These are phyloP conservation scores for Cyclocybe aegerita DNA, from an alignment of 768 basidiomycete genomes.

Conservation along the genomic window DNA sequence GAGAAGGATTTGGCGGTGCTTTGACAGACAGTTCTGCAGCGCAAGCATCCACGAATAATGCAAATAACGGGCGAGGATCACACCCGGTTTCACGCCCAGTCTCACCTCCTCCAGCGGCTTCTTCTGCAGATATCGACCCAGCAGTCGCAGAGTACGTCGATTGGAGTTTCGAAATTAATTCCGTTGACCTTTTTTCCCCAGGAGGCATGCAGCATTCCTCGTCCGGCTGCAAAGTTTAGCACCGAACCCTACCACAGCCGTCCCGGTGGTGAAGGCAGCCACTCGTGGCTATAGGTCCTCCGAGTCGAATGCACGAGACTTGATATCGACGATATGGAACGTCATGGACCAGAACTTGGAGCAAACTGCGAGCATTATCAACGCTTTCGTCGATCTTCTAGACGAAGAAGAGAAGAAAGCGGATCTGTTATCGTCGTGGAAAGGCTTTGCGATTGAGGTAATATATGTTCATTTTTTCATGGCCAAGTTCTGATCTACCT, in stretches of 20 bases:
- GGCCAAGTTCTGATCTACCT: background rate
- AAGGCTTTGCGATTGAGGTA: constrained; percentile 83
- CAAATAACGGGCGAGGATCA: constrained; percentile 23
- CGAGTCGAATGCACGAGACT: constrained; percentile 79
- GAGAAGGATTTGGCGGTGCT: constrained; percentile 62
- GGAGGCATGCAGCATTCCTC: constrained; percentile 67
- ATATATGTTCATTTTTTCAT: constrained; percentile 6
- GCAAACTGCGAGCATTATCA: constrained; percentile 71
- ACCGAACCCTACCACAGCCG: constrained; percentile 54
- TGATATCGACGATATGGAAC: constrained; percentile 89
- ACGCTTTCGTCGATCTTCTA: constrained; percentile 71
- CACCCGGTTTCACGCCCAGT: too few relatives aligned
- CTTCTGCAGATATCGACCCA: constrained; percentile 52
- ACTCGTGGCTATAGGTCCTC: constrained; percentile 75
- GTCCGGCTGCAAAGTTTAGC: constrained; percentile 60
- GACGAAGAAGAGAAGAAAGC: constrained; percentile 85
- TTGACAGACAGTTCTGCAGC: constrained; percentile 42
- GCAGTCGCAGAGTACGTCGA: constrained; percentile 50
- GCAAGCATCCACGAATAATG: constrained; percentile 18
- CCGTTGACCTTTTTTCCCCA: constrained; percentile 25
- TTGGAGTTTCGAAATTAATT: background rate
- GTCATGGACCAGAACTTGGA: constrained; percentile 54
- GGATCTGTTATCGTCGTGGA: constrained; percentile 75
- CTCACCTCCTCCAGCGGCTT: constrained; percentile 36
- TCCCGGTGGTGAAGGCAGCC: constrained; percentile 68